Base-by-base conservation (phyloP, 1,284 basidiomycete species). In the Melampsora larici-populina region DNA sequence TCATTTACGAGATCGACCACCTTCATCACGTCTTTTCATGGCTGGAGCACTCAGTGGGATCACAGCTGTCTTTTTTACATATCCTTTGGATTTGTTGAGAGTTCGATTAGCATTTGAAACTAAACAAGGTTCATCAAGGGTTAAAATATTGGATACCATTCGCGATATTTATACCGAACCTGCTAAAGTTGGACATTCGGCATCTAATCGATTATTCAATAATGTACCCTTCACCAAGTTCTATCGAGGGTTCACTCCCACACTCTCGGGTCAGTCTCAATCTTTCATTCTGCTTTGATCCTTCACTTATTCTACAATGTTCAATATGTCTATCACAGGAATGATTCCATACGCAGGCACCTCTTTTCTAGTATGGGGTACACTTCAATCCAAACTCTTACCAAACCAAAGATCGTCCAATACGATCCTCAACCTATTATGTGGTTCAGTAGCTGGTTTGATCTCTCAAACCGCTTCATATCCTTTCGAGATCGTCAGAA, bases 271-370 rank as follows among this genome's bases (percentile, higher is more conserved):
- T 75, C 29, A 68, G 51, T 70, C 51, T 46, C 26, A 17, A 13
- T 68, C 66, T 48, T 48, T 40, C 24, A 13, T 21, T 26, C 36
- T 60, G 11, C 58, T 15, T 60, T 60, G n/a, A 26, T 17, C 17
- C 18, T 33, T 49, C 66, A 24, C 17, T 49, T 40, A 18, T n/a
- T 11, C 1, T 31, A 8, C 15, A 51, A 26, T 26, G 17, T 29
- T 58, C 29, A 46, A 18, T 31, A 11, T 55, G 26, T 24, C 24
- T 55, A 29, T 29, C 51, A 69, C 31, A 75, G 94, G 94, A 60
- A 98, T 98, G 89, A 87, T 99, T 24, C 97, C 97, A 0, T 99
- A 99, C 82, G 94, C 95, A 0, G 97, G 97, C 9, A 94, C 94
- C 0, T 93, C 92, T 15, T 99, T 99, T 86, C 88, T 99, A 73